A percentile compares a stretch with the other conserved stretches of the same genome.
These are phyloP conservation scores for Botryotinia convoluta DNA, from an alignment of 2,329 filamentous ascomycete genomes.

Conservation along the genomic window DNA sequence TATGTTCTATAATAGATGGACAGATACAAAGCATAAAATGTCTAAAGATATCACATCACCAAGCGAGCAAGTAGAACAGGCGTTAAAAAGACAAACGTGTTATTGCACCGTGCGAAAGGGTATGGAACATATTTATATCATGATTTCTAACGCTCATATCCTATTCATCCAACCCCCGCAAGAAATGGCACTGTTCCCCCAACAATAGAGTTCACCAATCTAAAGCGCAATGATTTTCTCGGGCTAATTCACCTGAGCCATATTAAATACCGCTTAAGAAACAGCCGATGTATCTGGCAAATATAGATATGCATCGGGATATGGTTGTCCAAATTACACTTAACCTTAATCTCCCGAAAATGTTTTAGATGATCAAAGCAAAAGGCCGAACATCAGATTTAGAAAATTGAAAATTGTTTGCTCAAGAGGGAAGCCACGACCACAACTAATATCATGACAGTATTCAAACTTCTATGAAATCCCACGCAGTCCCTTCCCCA, in stretches of 20 bases:
- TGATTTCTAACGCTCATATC: not conserved
- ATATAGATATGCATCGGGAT: not conserved
- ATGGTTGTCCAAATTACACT: not conserved
- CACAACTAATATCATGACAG: not conserved
- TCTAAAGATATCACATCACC: not conserved
- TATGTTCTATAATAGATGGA: not conserved
- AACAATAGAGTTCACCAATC: fast-evolving
- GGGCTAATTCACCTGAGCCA: not conserved
- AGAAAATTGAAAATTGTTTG: not conserved
- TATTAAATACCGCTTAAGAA: not conserved
- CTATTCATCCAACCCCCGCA: not conserved
- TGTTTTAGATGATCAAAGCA: not conserved
- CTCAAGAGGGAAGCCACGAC: too few species aligned
- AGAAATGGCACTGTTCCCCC: not conserved
- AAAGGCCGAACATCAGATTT: not conserved
- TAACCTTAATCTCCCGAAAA: not conserved
- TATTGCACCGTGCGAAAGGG: not conserved
- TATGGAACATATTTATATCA: not conserved
- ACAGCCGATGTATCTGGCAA: not conserved
- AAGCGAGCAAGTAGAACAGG: not conserved
- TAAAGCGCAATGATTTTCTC: not conserved
- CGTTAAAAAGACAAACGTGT: not conserved
- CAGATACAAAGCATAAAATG: not conserved
- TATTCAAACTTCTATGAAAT: slow-evolving; percentile 11
- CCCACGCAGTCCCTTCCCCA: slow-evolving; percentile 11